Percentiles rank a stretch among this genome's conserved stretches.
Conservation (phyloP, 257 asterid genomes). For the Jasminum sambac region DNA sequence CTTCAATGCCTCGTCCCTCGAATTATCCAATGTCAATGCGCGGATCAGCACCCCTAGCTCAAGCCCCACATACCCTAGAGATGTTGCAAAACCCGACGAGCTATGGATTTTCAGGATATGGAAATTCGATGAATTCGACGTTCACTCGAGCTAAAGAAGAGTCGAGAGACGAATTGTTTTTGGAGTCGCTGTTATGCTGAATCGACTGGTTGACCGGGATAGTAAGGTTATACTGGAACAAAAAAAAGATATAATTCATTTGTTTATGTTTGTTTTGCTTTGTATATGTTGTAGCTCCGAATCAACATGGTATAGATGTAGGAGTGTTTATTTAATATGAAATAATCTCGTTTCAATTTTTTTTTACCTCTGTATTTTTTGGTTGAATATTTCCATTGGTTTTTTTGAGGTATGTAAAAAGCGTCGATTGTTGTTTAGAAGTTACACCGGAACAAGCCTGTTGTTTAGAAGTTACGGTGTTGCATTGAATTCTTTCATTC, state of each 20-base stretch:
- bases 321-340: background rate
- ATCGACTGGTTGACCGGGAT: background rate
- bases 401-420: constrained; percentile 2
- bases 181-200: constrained; percentile 45
- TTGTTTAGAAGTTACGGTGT: too few species aligned
- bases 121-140: constrained; percentile 28
- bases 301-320: constrained; percentile 13
- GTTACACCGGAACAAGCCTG: too few species aligned
- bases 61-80: constrained; percentile 42
- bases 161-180: constrained; percentile 60
- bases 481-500: background rate
- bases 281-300: constrained; percentile 15
- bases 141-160: constrained; percentile 57
- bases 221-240: background rate
- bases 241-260: constrained; percentile 24
- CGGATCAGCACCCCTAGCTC: constrained; percentile 20
- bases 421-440: too few species aligned
- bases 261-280: constrained; percentile 22
- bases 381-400: background rate
- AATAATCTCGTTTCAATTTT: too few species aligned
- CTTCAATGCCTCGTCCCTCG: constrained; percentile 26
- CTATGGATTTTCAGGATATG: constrained; percentile 39
- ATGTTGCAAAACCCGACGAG: constrained; percentile 44
- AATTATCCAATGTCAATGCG: constrained; percentile 29
- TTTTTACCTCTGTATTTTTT: too few species aligned